Base-by-base conservation (phyloP, 371 early-diverging fungal genomes). In the Ecytonucleospora hepatopenaei region DNA sequence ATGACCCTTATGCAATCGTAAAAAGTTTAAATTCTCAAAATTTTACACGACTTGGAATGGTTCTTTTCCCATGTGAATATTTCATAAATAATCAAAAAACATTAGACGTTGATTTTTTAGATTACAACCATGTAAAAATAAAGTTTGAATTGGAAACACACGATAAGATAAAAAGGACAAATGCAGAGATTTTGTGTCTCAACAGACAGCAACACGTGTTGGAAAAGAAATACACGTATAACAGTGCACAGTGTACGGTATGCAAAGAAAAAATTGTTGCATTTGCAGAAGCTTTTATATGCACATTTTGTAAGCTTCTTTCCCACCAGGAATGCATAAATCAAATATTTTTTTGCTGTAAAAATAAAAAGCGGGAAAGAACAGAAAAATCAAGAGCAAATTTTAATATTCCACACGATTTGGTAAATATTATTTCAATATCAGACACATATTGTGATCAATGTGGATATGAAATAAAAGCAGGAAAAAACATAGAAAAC, bases 371-470 rank as follows among this genome's bases (percentile, higher is more conserved):
- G 5, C 27, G 30, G 54, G 71, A 82, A 1, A 35, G 26, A 1
- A 54, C 64, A 55, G 81, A 67, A 21, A 82, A 84, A 34, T 40
- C 12, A 8, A n/a, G 8, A 8, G 78, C 87, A 17, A 84, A 85
- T 26, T 91, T 93, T 78, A 85, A 87, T 48, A 91, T 93, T 70
- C 90, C 90, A 26, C 95, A 95, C 82, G 84, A 88, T 26, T 8
- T 56, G 56, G 90, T 89, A 72, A 86, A 87, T 68, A 82, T 80
- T 21, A 76, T 85, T 16, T 85, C 86, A 48, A 86, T 84, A 55
- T 85, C 84, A 23, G 86, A 89, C 26, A 84, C 85, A 71, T 94
- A 92, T 90, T 95, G 96, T 80, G 85, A 86, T 71, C 94, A 95
- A 78, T 95, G 96, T 82, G 94, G 94, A 31, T 85, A 85, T 54